Percentiles rank a stretch among this genome's conserved stretches.
These are phyloP conservation scores for Ochetophila trinervis DNA, from an alignment of 306 rosid genomes.

Conservation along the genomic window DNA sequence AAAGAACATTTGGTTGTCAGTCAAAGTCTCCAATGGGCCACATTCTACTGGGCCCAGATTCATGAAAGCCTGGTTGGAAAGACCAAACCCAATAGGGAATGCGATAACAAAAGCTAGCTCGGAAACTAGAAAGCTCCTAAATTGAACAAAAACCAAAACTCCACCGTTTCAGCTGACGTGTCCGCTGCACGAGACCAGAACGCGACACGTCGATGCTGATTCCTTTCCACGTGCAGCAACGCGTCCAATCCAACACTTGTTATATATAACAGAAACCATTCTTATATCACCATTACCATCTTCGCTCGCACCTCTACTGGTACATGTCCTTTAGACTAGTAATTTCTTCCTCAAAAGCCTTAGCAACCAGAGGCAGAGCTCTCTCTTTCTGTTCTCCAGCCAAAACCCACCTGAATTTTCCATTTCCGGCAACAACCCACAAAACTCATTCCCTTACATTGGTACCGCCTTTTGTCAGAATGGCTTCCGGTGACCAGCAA, in stretches of 20 bases:
- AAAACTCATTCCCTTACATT: neutral
- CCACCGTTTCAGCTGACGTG: conserved; percentile 5
- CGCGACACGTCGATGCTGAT: conserved; percentile 10
- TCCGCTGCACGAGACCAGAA: conserved; percentile 26
- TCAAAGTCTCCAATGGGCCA: too few relatives aligned
- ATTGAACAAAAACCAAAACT: too few relatives aligned
- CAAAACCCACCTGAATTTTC: conserved; percentile 5
- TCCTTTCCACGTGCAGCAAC: conserved; percentile 18
- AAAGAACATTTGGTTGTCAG: too few relatives aligned
- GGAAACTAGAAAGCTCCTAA: neutral
- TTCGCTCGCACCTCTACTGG: neutral
- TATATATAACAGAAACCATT: conserved; percentile 5
- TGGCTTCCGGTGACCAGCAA: conserved; percentile 58
- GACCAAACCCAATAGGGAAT: too few relatives aligned
- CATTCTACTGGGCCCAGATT: too few relatives aligned
- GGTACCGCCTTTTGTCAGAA: conserved; percentile 21
- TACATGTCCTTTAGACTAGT: conserved; percentile 8
- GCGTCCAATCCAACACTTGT: conserved; percentile 18
- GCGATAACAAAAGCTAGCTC: too few relatives aligned
- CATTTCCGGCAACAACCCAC: conserved; percentile 12
- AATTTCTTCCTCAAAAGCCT: conserved; percentile 16
- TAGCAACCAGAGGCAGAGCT: neutral
- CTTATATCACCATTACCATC: neutral
- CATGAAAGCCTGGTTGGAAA: too few relatives aligned
- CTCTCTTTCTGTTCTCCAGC: neutral